Evolutionary conservation across 2,329 filamentous ascomycete species (phyloP).

Genomic region (Dactylellina leptospora): DNA sequence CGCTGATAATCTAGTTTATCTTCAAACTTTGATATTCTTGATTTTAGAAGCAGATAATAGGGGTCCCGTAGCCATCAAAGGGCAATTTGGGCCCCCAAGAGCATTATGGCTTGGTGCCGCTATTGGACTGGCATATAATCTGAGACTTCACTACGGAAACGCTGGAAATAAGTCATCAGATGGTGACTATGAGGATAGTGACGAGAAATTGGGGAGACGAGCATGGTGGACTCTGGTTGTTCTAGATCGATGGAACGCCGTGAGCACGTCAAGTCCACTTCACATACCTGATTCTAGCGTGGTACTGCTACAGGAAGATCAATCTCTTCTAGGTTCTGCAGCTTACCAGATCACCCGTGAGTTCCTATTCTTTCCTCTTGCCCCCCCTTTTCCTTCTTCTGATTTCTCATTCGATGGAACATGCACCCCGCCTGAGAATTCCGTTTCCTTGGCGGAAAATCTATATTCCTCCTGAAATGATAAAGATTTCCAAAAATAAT

Average conservation of each 20-base stretch:
- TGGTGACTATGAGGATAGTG: constrained; percentile 67
- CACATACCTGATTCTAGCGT: constrained; percentile 72
- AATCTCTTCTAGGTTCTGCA: constrained; percentile 69
- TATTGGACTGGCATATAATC: constrained; percentile 71
- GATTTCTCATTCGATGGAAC: constrained; percentile 1
- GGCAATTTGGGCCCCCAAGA: constrained; percentile 64
- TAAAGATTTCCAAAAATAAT: constrained; percentile 39
- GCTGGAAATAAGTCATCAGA: constrained; percentile 61
- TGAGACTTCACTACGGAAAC: constrained; percentile 68
- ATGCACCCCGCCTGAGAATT: constrained; percentile 9
- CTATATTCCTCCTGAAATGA: constrained; percentile 22
- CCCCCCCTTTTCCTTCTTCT: constrained; percentile 18
- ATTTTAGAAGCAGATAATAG: constrained; percentile 72
- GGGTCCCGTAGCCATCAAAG: constrained; percentile 63
- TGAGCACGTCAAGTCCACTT: constrained; percentile 71
- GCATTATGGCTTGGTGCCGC: constrained; percentile 71
- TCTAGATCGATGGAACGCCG: constrained; percentile 77
- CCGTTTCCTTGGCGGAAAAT: constrained; percentile 27
- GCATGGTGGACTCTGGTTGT: constrained; percentile 78
- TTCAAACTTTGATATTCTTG: constrained; percentile 74
- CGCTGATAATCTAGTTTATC: constrained; percentile 66
- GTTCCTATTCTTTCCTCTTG: too few relatives aligned
- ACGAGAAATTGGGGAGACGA: constrained; percentile 70
- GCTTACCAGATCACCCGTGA: constrained; percentile 73
- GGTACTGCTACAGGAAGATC: constrained; percentile 69